Evolutionary conservation across 495 filamentous ascomycete species (phyloP).

Genomic region (Oidiodendron maius): DNA sequence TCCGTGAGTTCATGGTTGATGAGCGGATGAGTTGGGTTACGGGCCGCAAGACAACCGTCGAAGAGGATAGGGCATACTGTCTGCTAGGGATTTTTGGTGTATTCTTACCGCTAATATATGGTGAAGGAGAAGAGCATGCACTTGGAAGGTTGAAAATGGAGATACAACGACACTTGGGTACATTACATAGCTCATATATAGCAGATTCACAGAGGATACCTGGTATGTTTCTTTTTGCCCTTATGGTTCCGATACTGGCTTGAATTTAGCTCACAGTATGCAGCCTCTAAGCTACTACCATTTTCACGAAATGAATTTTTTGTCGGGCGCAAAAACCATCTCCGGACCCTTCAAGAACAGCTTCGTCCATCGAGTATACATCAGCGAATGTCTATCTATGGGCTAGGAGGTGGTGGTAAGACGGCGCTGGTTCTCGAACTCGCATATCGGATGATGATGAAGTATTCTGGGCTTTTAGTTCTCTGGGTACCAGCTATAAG

Average conservation of each 20-base stretch:
- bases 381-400: slow-evolving; percentile 24
- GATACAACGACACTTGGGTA: slow-evolving; percentile 15
- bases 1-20: slow-evolving; percentile 20
- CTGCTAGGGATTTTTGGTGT: slow-evolving; percentile 28
- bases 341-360: slow-evolving; percentile 18
- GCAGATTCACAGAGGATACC: not conserved
- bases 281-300: slow-evolving; percentile 16
- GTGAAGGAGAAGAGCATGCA: slow-evolving; percentile 24
- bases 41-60: slow-evolving; percentile 18
- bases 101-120: slow-evolving; percentile 27
- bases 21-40: slow-evolving; percentile 27
- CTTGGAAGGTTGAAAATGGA: slow-evolving; percentile 17
- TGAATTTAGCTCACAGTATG: not conserved
- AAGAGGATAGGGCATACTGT: slow-evolving; percentile 27
- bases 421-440: slow-evolving; percentile 36
- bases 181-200: not conserved
- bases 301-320: slow-evolving; percentile 24
- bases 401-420: slow-evolving; percentile 36
- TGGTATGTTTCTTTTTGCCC: not conserved
- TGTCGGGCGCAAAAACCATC: slow-evolving; percentile 22
- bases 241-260: not conserved
- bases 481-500: slow-evolving; percentile 43
- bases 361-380: not conserved
- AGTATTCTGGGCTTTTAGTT: slow-evolving; percentile 33
- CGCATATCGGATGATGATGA: slow-evolving; percentile 26